Conservation (phyloP, 352 stramenopile genomes). For the Globisporangium paroecandrum region DNA sequence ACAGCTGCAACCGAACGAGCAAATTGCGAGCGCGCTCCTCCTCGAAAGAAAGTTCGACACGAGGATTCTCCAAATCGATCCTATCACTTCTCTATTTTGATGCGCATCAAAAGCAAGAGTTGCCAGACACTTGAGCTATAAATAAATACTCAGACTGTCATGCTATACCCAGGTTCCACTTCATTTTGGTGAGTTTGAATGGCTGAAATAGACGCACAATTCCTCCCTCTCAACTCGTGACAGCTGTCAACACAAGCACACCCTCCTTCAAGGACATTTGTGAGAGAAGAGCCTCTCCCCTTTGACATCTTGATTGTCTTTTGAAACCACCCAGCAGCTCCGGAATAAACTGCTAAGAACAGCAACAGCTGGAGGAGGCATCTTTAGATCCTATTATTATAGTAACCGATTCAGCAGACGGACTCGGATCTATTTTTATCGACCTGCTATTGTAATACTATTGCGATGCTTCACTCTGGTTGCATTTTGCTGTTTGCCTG, state of each 20-base stretch:
- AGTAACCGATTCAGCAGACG: neutral
- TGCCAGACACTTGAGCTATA: neutral
- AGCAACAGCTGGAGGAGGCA: neutral
- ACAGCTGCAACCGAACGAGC: slow-evolving; percentile 2
- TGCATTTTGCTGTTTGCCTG: no score
- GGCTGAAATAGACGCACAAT: neutral
- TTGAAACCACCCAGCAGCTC: no score
- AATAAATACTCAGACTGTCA: no score
- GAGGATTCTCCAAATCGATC: neutral
- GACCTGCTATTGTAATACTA: neutral
- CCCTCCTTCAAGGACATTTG: no score
- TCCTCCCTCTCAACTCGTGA: neutral
- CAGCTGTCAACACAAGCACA: neutral
- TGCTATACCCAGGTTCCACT: no score
- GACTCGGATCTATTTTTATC: neutral
- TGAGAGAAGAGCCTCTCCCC: no score
- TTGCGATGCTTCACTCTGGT: no score
- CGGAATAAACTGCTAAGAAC: neutral
- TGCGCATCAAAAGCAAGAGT: neutral
- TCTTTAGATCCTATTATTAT: neutral
- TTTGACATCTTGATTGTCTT: no score
- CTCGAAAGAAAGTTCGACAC: neutral
- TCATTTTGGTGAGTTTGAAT: neutral
- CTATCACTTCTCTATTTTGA: neutral
- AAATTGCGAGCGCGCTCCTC: neutral